Conservation (phyloP, 495 filamentous ascomycete genomes). For the Penicillium silybi region DNA sequence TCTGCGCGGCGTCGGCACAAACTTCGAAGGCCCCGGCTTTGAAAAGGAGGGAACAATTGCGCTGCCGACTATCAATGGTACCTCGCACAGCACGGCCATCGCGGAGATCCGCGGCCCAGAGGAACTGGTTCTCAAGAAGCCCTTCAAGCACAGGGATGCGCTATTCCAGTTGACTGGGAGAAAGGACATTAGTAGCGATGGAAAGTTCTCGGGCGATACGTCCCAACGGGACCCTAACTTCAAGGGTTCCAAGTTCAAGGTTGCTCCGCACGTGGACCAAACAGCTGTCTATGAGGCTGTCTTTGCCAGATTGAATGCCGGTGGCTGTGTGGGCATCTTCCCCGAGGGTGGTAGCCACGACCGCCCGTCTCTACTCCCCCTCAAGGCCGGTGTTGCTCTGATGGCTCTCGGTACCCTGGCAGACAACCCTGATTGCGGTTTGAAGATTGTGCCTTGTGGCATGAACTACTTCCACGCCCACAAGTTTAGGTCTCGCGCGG, state of each 20-base stretch:
- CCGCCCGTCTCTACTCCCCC: conserved; percentile 82
- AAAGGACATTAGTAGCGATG: conserved; percentile 57
- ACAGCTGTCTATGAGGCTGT: conserved; percentile 90
- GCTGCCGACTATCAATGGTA: conserved; percentile 76
- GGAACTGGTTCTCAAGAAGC: conserved; percentile 81
- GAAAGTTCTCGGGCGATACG: conserved; percentile 47
- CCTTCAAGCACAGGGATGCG: conserved; percentile 68
- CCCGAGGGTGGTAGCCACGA: conserved; percentile 98
- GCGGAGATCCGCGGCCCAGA: conserved; percentile 72
- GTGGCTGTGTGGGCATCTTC: conserved; percentile 94
- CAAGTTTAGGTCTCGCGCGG: conserved; percentile 95
- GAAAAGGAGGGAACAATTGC: conserved; percentile 80
- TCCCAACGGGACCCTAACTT: conserved; percentile 47
- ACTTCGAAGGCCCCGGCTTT: conserved; percentile 71
- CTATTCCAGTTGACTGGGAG: conserved; percentile 76
- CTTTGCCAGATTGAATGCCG: conserved; percentile 71
- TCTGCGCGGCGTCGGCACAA: conserved; percentile 77
- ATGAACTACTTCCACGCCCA: conserved; percentile 99
- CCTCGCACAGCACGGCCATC: conserved; percentile 74
- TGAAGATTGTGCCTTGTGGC: conserved; percentile 98
- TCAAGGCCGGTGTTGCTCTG: conserved; percentile 97
- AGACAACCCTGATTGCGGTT: conserved; percentile 80
- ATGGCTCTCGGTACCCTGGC: conserved; percentile 95
- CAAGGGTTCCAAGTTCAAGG: conserved; percentile 76
- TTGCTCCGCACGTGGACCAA: conserved; percentile 92